Evolutionary conservation across 176 grass and related monocot genomes (phyloP), one percentile per base, ranked within the genome.

Genomic region (Cenchrus americanus): DNA sequence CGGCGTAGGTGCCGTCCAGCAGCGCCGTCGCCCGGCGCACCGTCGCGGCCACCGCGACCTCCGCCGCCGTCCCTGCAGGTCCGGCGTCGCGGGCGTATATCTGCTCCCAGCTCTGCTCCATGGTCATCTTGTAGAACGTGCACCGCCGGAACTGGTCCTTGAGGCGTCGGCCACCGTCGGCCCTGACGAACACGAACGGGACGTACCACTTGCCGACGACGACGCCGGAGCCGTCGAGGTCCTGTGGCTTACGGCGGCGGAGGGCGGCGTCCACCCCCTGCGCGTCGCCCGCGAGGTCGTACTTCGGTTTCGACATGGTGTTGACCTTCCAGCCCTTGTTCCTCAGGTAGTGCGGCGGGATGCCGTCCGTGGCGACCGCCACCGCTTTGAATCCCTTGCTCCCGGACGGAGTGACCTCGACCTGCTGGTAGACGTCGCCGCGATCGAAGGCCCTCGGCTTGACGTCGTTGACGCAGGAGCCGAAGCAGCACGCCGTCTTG

Each of bases 341-440:
- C 81, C 87, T 43, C 1, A 89, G 84, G 7, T 81, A 21, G 0
- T 6, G 0, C 34, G 83, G 74, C 5, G 66, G 73, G 53, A 83
- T 53, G 6, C 84, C 84, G 10, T 91, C 84, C 0, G 24, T 0
- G 15, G 80, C 68, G 2, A 80, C 80, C 0, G 89, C 50, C 54
- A 26, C 68, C 1, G 85, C 80, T 8, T 5, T 69, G 62, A 84
- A 84, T 1, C 32, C 47, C 30, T 10, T 30, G 27, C 27, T 30
- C 27, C 27, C 27, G 27, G 27, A 30, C 27, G 27, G 27, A 30
- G 27, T 30, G 27, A 30, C 53, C 74, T 88, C 49, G 59, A 92
- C 52, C 84, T 92, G 82, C 75, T 94, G 92, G 87, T 92, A 90
- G 14, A 84, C 63, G 59, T 92, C 81, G 59, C 55, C 50, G n/a